Base-by-base conservation (phyloP, 2,329 filamentous ascomycete genomes). In the Alternaria triticimaculans region DNA sequence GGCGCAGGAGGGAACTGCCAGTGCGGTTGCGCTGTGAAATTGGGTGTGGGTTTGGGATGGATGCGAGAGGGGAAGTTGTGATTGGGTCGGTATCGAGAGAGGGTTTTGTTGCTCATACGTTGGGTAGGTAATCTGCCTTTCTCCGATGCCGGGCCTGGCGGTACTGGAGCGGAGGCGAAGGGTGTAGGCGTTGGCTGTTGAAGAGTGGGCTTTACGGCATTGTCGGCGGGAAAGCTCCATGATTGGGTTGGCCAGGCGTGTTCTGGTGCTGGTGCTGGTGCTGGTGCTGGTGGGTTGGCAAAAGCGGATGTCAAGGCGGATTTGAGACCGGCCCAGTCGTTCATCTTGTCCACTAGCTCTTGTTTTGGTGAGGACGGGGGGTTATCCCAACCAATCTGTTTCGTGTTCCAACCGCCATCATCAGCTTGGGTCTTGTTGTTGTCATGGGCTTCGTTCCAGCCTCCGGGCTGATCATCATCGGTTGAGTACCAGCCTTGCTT, bases 1-100 rank as follows among this genome's bases (percentile, higher is more conserved):
- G 62, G 64, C 37, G 58, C 62, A 50, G 67, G 69, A 8, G 71
- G 71, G 51, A 77, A 72, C 10, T 68, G 58, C 74, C 77, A 80
- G 71, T 82, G 78, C 0, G 76, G 57, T 20, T 80, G 79, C 6
- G 65, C 37, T 0, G 37, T 18, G 9, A 41, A 41, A 3, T 41
- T 41, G 10, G 37, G 37, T 0, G 37, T 18, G 37, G 37, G n/a
- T 18, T 41, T 41, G 37, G 37, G 37, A 41, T 18, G 8, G 37
- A 18, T 18, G 37, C 15, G 45, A 0, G 28, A 26, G 8, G 37
- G 9, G 49, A 56, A 8, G 25, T 54, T 4, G 46, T 37, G 4
- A 9, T 44, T 15, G 20, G 59, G 21, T 8, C 61, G 64, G 53
- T 67, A 63, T 23, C 64, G 56, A 10, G 58, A 62, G 51, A 65